Percentiles rank a stretch among this genome's conserved stretches.
phyloP scores from a whole-genome alignment of 148 eudicot genomes.

The Rhododendron mucronatum region DNA sequence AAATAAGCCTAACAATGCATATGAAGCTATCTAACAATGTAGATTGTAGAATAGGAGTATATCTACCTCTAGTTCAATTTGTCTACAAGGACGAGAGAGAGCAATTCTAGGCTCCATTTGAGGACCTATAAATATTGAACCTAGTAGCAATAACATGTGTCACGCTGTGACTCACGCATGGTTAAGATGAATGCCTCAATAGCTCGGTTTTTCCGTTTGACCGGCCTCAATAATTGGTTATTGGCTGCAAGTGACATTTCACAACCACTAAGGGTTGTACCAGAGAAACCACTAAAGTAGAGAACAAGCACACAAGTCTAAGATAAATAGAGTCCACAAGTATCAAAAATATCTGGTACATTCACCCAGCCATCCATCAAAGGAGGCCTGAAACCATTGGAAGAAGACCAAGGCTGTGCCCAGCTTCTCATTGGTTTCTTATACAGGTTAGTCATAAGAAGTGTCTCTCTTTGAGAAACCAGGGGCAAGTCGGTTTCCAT shows the following conservation, averaged over 20 bases:
- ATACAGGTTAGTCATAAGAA: not conserved
- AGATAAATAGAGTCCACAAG: not conserved
- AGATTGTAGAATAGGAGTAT: not conserved
- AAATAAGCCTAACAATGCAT: no score
- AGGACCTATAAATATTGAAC: not conserved
- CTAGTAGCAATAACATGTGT: not conserved
- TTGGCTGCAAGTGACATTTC: slow-evolving; percentile 1
- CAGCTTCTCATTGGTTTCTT: slow-evolving; percentile 2
- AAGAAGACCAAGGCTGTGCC: slow-evolving; percentile 5
- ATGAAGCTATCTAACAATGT: not conserved
- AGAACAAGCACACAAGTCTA: not conserved
- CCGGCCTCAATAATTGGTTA: not conserved
- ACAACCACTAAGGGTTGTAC: not conserved
- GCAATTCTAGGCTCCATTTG: no score
- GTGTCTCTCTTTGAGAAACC: not conserved
- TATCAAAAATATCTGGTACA: not conserved
- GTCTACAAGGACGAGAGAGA: not conserved
- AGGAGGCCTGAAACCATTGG: slow-evolving; percentile 2
- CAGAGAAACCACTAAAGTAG: not conserved
- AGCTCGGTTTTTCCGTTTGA: not conserved
- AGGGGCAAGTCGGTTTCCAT: not conserved
- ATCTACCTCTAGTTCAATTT: not conserved
- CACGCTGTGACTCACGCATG: no score
- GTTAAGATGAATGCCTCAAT: not conserved
- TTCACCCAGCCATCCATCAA: not conserved